Percentiles rank a stretch among this genome's conserved stretches.
Conservation (phyloP, 805 yeast species). For the Barnettozyma siamensis region DNA sequence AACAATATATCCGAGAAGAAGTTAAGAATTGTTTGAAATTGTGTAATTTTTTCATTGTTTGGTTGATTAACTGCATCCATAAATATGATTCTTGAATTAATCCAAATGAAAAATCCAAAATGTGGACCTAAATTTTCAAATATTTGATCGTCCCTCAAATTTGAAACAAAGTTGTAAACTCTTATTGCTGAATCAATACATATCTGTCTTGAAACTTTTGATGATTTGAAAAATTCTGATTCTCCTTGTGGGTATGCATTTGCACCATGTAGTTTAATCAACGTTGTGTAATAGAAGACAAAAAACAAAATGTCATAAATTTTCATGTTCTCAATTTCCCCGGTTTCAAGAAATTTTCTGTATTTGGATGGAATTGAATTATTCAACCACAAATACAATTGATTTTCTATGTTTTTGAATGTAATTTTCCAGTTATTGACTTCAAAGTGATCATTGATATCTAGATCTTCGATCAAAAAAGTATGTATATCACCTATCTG, state of each 20-base stretch:
- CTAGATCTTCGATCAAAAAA: slow-evolving; percentile 18
- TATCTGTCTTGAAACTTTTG: slow-evolving; percentile 18
- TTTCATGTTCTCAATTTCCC: slow-evolving; percentile 6
- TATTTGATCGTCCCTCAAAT: slow-evolving; percentile 13
- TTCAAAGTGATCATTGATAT: slow-evolving; percentile 14
- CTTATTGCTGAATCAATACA: slow-evolving; percentile 19
- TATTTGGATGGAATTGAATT: slow-evolving; percentile 13
- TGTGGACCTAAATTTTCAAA: slow-evolving; percentile 27
- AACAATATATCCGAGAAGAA: slow-evolving; percentile 17
- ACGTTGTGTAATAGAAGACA: slow-evolving; percentile 19
- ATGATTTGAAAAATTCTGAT: slow-evolving; percentile 18
- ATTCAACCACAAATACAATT: slow-evolving; percentile 16
- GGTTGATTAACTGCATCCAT: slow-evolving; percentile 23
- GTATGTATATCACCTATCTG: slow-evolving; percentile 22
- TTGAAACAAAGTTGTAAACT: slow-evolving; percentile 15
- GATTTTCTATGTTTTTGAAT: slow-evolving; percentile 17
- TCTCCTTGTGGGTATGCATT: slow-evolving; percentile 23
- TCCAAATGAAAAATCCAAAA: slow-evolving; percentile 30
- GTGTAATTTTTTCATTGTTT: slow-evolving; percentile 5
- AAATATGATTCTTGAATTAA: slow-evolving; percentile 28
- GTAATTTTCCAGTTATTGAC: slow-evolving; percentile 17
- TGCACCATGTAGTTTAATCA: slow-evolving; percentile 20
- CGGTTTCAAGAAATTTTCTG: slow-evolving; percentile 13
- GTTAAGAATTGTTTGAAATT: slow-evolving; percentile 12
- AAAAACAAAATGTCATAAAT: slow-evolving; percentile 17